Percentiles rank a stretch among this genome's conserved stretches.
Conservation (phyloP, 768 basidiomycete species). For the Floccularia luteovirens region DNA sequence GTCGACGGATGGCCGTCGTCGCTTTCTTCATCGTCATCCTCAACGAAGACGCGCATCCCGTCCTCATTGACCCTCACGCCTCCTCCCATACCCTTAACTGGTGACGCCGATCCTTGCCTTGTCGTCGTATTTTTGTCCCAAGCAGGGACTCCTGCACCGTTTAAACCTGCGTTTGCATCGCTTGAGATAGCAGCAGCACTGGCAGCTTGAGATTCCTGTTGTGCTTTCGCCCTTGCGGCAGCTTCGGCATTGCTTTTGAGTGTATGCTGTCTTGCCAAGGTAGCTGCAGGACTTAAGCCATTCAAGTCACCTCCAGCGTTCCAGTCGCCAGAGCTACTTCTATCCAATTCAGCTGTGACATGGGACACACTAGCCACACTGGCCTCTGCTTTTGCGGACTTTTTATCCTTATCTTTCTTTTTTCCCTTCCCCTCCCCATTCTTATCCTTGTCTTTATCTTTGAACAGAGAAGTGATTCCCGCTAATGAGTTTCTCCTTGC, state of each 20-base stretch:
- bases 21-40: constrained; percentile 64
- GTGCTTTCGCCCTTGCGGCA: constrained; percentile 56
- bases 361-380: constrained; percentile 70
- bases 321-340: constrained; percentile 42
- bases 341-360: constrained; percentile 73
- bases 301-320: constrained; percentile 47
- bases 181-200: constrained; percentile 24
- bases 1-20: constrained; percentile 42
- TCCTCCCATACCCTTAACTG: constrained; percentile 33
- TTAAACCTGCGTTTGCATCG: constrained; percentile 12
- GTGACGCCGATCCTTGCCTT: constrained; percentile 36
- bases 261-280: constrained; percentile 85
- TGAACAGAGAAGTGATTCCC: constrained; percentile 90
- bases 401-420: constrained; percentile 45
- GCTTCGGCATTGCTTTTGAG: constrained; percentile 82
- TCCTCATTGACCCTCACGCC: constrained; percentile 51
- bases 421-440: constrained; percentile 18
- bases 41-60: constrained; percentile 55
- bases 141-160: constrained; percentile 41
- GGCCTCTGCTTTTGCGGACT: constrained; percentile 55
- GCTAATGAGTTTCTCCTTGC: constrained; percentile 84
- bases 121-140: constrained; percentile 85
- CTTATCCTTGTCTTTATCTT: constrained; percentile 68
- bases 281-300: constrained; percentile 85
- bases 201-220: constrained; percentile 43